Evolutionary conservation across 441 rosid species (phyloP).

Genomic region (Erysimum cheiri): DNA sequence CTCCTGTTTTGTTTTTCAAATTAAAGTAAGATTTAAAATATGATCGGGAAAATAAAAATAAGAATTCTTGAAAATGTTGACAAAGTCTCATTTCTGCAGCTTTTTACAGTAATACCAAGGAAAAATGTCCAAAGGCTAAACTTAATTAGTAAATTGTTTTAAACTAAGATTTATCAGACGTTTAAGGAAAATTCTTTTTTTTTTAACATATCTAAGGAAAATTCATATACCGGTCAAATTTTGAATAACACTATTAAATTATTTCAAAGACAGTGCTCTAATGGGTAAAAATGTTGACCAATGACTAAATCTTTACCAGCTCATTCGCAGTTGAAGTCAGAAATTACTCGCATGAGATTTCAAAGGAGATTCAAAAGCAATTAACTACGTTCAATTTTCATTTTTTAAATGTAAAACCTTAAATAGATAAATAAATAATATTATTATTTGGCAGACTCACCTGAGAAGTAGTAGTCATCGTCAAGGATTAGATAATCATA

Average conservation of each 20-base stretch:
- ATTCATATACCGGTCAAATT: background rate
- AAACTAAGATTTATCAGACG: background rate
- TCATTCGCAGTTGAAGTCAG: background rate
- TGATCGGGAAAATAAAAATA: constrained; percentile 6
- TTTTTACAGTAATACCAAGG: constrained; percentile 37
- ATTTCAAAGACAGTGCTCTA: background rate
- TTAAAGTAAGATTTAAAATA: constrained; percentile 32
- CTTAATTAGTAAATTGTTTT: background rate
- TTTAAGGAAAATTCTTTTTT: background rate
- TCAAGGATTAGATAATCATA: constrained; percentile 48
- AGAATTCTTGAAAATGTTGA: constrained; percentile 26
- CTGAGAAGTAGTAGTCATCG: constrained; percentile 50
- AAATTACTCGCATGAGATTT: background rate
- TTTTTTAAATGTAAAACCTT: no score
- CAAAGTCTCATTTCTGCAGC: constrained; percentile 31
- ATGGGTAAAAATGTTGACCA: constrained; percentile 14
- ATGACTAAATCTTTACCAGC: constrained; percentile 10
- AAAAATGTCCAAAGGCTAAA: constrained; percentile 14
- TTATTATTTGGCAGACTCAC: constrained; percentile 45
- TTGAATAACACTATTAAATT: background rate
- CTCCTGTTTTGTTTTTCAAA: constrained; percentile 45
- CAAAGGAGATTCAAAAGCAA: constrained; percentile 3
- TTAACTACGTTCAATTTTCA: background rate
- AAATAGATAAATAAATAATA: background rate
- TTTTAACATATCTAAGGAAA: background rate